phyloP scores from a whole-genome alignment of 805 yeast species.

The Vanderwaltozyma polyspora region DNA sequence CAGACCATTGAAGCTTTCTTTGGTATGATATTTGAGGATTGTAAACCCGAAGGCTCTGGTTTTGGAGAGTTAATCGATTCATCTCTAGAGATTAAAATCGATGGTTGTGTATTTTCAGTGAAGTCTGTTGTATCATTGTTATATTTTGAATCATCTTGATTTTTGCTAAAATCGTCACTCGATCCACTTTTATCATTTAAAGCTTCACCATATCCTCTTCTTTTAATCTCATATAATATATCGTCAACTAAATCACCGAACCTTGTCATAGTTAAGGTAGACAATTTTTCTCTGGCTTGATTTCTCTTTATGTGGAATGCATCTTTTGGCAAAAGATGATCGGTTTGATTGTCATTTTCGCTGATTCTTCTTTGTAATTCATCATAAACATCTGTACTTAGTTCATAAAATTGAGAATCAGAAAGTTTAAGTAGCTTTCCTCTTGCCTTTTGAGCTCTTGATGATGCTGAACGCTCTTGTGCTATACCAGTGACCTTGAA shows the following conservation, averaged over 20 bases:
- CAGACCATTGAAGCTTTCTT: constrained; percentile 76
- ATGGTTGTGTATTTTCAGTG: neutral
- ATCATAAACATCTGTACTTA: constrained; percentile 90
- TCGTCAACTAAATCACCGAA: constrained; percentile 88
- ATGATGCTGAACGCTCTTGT: constrained; percentile 25
- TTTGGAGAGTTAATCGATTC: constrained; percentile 2
- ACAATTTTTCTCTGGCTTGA: constrained; percentile 86
- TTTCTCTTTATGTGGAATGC: constrained; percentile 87
- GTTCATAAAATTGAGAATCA: constrained; percentile 71
- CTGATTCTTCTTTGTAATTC: constrained; percentile 72
- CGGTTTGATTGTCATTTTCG: constrained; percentile 47
- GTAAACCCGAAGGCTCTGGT: constrained; percentile 33
- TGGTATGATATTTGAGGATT: constrained; percentile 67
- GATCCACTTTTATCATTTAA: neutral
- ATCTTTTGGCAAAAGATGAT: constrained; percentile 55
- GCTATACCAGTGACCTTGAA: constrained; percentile 20
- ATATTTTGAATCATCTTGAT: neutral
- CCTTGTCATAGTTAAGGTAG: constrained; percentile 68
- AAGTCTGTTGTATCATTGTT: too few species aligned
- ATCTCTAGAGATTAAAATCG: neutral
- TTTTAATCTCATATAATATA: constrained; percentile 73
- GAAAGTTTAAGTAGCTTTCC: constrained; percentile 76
- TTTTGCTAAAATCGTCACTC: neutral
- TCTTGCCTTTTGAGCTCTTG: constrained; percentile 69
- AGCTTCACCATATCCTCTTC: constrained; percentile 45